phyloP scores from a whole-genome alignment of 352 stramenopile genomes.

The Globisporangium barbulae region DNA sequence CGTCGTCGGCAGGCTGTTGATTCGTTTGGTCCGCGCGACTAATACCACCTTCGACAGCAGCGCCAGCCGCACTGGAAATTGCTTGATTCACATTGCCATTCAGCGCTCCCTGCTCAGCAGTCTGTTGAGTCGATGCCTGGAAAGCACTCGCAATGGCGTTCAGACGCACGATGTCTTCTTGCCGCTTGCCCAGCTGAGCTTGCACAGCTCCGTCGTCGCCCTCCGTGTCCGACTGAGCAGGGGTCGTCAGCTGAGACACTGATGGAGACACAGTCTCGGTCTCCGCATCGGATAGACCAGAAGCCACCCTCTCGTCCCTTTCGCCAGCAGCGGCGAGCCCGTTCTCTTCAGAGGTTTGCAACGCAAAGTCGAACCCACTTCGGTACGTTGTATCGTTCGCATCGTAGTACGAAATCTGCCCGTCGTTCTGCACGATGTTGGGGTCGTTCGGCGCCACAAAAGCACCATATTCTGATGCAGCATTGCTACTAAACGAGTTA shows the following conservation, averaged over 20 bases:
- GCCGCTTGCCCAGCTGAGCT: slow-evolving; percentile 27
- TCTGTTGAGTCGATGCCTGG: not conserved
- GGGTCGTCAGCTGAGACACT: slow-evolving; percentile 68
- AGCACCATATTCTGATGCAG: slow-evolving; percentile 13
- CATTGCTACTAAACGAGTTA: slow-evolving; percentile 5
- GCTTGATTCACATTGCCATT: not conserved
- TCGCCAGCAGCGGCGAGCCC: not conserved
- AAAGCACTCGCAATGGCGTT: slow-evolving; percentile 30
- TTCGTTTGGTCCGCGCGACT: not conserved
- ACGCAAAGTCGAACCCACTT: slow-evolving; percentile 48
- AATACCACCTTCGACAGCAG: not conserved
- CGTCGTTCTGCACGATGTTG: slow-evolving; percentile 31
- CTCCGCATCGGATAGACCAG: slow-evolving; percentile 45
- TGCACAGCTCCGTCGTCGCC: slow-evolving; percentile 31
- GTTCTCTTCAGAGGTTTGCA: slow-evolving; percentile 16
- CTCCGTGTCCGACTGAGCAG: slow-evolving; percentile 62
- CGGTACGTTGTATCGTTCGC: slow-evolving; percentile 65
- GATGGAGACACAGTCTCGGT: slow-evolving; percentile 54
- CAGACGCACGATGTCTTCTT: slow-evolving; percentile 23
- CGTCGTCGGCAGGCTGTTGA: not conserved
- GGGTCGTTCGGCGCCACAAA: slow-evolving; percentile 67
- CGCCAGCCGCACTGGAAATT: not conserved
- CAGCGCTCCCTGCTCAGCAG: not conserved
- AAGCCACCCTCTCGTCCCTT: slow-evolving; percentile 3
- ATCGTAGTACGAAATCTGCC: slow-evolving; percentile 64